Evolutionary conservation across 108 stramenopile species (phyloP), one percentile per base, ranked within the genome.

Genomic region (Bacterosira constricta): DNA sequence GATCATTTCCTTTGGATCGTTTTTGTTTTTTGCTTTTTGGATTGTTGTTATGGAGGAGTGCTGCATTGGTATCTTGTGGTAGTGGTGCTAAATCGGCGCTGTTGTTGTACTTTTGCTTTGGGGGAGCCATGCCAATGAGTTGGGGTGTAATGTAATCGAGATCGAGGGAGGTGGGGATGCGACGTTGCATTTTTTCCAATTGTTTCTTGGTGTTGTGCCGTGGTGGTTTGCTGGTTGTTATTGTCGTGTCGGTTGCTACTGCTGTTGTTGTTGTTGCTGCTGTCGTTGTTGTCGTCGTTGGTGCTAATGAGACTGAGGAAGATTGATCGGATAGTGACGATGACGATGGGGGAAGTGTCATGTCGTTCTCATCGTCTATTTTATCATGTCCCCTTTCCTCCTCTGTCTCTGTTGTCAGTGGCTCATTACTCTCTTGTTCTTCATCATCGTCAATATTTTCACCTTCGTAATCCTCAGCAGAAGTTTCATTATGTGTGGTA

Each of bases 81-180:
- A 12, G 25, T 35, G 64, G 66, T 30, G 62, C 49, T 7, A 20
- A 11, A 38, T 78, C 55, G n/a, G n/a, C n/a, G n/a, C n/a, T n/a
- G n/a, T n/a, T n/a, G n/a, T n/a, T n/a, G n/a, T n/a, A n/a, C n/a
- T n/a, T n/a, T n/a, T n/a, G n/a, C n/a, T n/a, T n/a, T 23, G 73
- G 85, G 35, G 83, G 80, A 61, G 78, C 84, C 71, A 80, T 80
- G 23, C 82, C 88, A 34, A 89, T 71, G 15, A 89, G 68, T 52
- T 77, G 71, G 46, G 85, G 80, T 12, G 88, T 87, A 12, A 89
- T 69, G 66, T 87, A 89, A 30, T 81, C 23, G 18, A 89, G 63
- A 71, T 89, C 88, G 18, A 83, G 53, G 0, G 62, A 71, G 35
- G 59, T 29, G 27, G 79, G 79, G 15, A 80, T 45, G 11, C 73